Percentiles rank a stretch among this genome's conserved stretches.
These are phyloP conservation scores for Globisporangium iwayamae DNA, from an alignment of 352 stramenopile species.

Conservation along the genomic window DNA sequence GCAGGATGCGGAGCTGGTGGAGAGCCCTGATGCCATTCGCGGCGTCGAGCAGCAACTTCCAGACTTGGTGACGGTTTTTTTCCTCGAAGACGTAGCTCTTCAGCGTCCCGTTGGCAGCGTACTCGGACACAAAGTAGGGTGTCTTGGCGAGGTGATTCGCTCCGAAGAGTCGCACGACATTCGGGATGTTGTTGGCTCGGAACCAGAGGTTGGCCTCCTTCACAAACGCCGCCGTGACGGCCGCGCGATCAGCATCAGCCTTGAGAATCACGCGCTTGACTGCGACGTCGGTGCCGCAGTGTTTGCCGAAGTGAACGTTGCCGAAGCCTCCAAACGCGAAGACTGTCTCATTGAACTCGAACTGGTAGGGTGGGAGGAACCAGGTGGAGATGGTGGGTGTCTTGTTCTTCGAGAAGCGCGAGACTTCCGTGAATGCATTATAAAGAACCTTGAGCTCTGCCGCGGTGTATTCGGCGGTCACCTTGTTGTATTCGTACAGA, in stretches of 20 bases:
- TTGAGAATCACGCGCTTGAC: background rate
- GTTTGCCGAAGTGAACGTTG: background rate
- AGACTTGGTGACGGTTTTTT: background rate
- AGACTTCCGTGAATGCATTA: background rate
- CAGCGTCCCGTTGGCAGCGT: background rate
- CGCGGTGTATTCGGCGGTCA: background rate
- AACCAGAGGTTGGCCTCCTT: conserved; percentile 3
- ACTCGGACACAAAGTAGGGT: conserved; percentile 7
- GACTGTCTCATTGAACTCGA: background rate
- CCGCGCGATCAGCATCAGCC: background rate
- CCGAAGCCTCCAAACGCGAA: conserved; percentile 2
- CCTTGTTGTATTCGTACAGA: conserved; percentile 1
- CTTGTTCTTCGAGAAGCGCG: background rate
- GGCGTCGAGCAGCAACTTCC: background rate
- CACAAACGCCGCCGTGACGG: background rate
- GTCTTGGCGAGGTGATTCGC: background rate
- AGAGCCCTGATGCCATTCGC: background rate
- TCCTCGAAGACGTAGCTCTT: background rate
- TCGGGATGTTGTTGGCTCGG: background rate
- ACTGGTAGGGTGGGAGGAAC: conserved; percentile 10
- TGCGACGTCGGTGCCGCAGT: background rate
- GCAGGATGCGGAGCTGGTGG: background rate
- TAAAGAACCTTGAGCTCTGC: conserved; percentile 6
- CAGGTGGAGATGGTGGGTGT: background rate
- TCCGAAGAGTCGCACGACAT: conserved; percentile 3